Evolutionary conservation across 257 asterid species (phyloP), one percentile per base, ranked within the genome.

Genomic region (Solanum chilense): DNA sequence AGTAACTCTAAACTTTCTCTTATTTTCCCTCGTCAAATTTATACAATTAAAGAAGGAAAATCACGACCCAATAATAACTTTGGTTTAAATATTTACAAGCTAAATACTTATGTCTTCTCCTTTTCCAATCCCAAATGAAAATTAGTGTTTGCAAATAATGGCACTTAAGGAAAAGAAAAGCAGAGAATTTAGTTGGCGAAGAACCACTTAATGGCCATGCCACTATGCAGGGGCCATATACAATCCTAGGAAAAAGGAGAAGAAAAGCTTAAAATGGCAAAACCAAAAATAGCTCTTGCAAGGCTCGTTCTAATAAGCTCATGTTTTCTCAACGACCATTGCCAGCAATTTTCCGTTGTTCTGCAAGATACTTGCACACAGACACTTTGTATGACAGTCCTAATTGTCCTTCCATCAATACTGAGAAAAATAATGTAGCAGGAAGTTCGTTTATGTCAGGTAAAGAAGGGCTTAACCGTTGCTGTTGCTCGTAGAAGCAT

Each of bases 401-500:
- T 80, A 76, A 62, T 58, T 27, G 75, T 87, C 74, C 87, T 80
- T 85, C 68, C 69, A 82, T 86, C 33, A 62, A 83, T 47, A 31
- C 5, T 21, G 86, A 88, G 81, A 45, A 35, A 71, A 82, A 41
- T 12, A 86, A 41, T 58, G 86, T 37, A 82, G 88, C 75, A 81
- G 92, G 83, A 52, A 76, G 33, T 68, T 39, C 88, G 87, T 87
- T 90, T 76, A 83, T 18, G 39, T 58, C 47, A 75, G 92, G 84
- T 70, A 94, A 82, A 88, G 87, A 86, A 44, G 84, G 14, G 66
- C 71, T 91, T 78, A 82, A 37, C 82, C 56, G 83, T 88, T 90
- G 89, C 93, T 88, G 89, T 87, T 88, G 88, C 90, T 75, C 93
- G 96, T 84, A 89, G 97, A 91, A 94, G 98, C 85, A 31, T 69